phyloP scores from a whole-genome alignment of 306 rosid genomes.

The Castanea crenata region DNA sequence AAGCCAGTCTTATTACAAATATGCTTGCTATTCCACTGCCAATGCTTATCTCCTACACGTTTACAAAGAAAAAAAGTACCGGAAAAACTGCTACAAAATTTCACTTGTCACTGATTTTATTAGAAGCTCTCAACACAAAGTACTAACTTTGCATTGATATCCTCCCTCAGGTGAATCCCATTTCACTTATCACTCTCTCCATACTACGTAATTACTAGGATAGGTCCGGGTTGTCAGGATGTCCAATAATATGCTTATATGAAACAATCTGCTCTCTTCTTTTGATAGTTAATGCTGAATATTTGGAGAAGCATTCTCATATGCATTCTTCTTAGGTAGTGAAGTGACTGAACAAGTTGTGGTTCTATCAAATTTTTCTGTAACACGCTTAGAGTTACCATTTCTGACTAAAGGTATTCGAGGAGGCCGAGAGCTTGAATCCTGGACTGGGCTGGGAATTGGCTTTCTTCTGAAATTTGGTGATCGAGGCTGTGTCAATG shows the following conservation, averaged over 20 bases:
- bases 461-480: slow-evolving; percentile 44
- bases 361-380: slow-evolving; percentile 27
- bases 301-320: slow-evolving; percentile 79
- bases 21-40: background rate
- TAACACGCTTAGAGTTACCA: slow-evolving; percentile 28
- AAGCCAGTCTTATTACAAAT: background rate
- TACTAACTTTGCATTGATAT: slow-evolving; percentile 1
- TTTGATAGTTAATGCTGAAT: slow-evolving; percentile 46
- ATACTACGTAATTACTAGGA: slow-evolving; percentile 16
- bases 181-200: slow-evolving; percentile 5
- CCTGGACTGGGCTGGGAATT: slow-evolving; percentile 25
- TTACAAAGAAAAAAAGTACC: slow-evolving; percentile 4
- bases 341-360: slow-evolving; percentile 36
- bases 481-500: slow-evolving; percentile 37
- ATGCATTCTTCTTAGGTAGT: slow-evolving; percentile 35
- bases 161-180: slow-evolving; percentile 2
- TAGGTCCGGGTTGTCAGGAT: slow-evolving; percentile 5
- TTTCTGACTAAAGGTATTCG: slow-evolving; percentile 41
- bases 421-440: slow-evolving; percentile 37
- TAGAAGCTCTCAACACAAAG: slow-evolving; percentile 16
- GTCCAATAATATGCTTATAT: slow-evolving; percentile 13
- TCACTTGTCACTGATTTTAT: slow-evolving; percentile 1
- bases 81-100: slow-evolving; percentile 39
- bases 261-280: background rate
- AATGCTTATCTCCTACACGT: background rate